These are phyloP conservation scores for Chara braunii DNA, from an alignment of 139 green algal genomes.

Conservation along the genomic window DNA sequence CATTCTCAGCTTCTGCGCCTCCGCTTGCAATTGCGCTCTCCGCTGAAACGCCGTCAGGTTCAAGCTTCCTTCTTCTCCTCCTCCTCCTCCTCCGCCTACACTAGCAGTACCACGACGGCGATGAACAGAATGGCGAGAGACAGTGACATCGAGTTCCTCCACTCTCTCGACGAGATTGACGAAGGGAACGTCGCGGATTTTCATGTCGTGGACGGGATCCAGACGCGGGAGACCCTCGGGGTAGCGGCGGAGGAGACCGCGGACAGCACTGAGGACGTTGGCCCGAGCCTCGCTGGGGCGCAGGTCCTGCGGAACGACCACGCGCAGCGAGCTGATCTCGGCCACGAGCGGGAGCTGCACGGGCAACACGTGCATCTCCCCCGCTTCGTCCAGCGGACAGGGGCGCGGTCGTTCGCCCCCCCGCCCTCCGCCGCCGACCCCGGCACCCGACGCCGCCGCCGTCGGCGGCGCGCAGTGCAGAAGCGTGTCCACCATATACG, in stretches of 20 bases:
- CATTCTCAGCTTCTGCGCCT: conserved; percentile 19
- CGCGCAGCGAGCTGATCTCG: conserved; percentile 57
- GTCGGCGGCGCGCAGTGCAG: conserved; percentile 37
- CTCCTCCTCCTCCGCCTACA: conserved; percentile 2
- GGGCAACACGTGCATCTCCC: conserved; percentile 61
- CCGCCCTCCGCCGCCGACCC: neutral
- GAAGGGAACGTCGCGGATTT: conserved; percentile 39
- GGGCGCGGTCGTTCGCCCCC: conserved; percentile 7
- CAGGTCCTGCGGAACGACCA: conserved; percentile 75
- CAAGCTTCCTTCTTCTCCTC: conserved; percentile 10
- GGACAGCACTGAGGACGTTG: conserved; percentile 16
- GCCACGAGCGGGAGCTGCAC: conserved; percentile 60
- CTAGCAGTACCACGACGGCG: no score
- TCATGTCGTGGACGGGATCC: conserved; percentile 46
- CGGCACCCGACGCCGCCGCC: no score
- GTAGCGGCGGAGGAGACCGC: conserved; percentile 45
- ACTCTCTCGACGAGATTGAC: conserved; percentile 22
- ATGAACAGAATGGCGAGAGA: neutral
- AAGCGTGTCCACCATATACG: conserved; percentile 60
- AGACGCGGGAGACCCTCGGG: conserved; percentile 42
- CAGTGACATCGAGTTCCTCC: no score
- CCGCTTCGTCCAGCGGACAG: conserved; percentile 20
- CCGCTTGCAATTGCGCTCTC: conserved; percentile 22
- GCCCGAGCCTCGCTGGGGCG: conserved; percentile 36
- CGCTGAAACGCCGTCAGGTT: conserved; percentile 27